These are phyloP conservation scores for Ophiostoma montium DNA, from an alignment of 2,329 filamentous ascomycete genomes.

Conservation along the genomic window DNA sequence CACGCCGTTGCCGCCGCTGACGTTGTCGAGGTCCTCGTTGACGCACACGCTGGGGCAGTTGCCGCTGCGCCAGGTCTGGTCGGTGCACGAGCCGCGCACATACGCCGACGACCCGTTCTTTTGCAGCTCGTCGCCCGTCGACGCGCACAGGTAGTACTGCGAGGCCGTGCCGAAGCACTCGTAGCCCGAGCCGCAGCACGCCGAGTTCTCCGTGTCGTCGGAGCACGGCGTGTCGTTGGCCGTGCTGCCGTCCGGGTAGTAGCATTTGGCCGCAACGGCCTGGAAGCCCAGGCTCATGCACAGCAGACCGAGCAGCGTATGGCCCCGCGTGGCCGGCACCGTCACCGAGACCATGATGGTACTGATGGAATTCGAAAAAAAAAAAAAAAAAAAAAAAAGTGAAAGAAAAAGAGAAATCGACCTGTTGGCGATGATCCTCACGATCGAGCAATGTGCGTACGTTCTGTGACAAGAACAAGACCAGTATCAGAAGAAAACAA, in stretches of 20 bases:
- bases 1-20: conserved; percentile 14
- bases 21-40: conserved; percentile 11
- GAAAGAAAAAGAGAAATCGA: no score
- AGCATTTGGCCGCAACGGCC: conserved; percentile 15
- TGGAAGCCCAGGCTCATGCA: neutral
- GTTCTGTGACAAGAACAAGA: neutral
- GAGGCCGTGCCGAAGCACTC: conserved; percentile 20
- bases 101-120: conserved; percentile 15
- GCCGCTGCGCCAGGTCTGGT: conserved; percentile 19
- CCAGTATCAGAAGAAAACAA: neutral
- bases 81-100: conserved; percentile 23
- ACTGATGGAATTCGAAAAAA: neutral
- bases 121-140: conserved; percentile 16
- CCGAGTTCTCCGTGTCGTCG: conserved; percentile 16
- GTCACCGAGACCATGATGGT: neutral
- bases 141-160: conserved; percentile 18
- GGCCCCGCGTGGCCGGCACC: no score
- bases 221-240: conserved; percentile 20
- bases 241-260: conserved; percentile 19
- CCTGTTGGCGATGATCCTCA: no score
- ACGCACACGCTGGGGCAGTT: conserved; percentile 22
- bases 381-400: no score
- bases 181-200: conserved; percentile 23
- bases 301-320: neutral
- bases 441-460: no score